These are phyloP conservation scores for Chaetothyriales sp. DNA, from an alignment of 2,329 filamentous ascomycete genomes.

Conservation along the genomic window DNA sequence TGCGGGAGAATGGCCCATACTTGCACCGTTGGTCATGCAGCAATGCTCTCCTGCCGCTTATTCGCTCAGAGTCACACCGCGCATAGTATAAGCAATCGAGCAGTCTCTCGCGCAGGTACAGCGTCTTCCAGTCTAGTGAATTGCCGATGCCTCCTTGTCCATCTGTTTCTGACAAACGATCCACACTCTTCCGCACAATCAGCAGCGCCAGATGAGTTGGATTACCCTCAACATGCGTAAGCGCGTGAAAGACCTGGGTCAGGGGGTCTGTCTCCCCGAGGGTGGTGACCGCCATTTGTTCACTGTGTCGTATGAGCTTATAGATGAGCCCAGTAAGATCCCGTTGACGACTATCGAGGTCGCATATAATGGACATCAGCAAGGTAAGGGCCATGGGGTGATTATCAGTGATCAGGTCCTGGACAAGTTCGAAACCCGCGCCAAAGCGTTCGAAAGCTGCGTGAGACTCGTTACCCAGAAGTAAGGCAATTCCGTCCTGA, in stretches of 20 bases:
- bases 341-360: not conserved
- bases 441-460: constrained; percentile 2
- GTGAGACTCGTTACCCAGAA: not conserved
- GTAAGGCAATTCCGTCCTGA: constrained; percentile 3
- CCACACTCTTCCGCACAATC: no score
- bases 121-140: constrained; percentile 4
- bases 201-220: no score
- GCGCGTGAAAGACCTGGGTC: constrained; percentile 1
- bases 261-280: not conserved
- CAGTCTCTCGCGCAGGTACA: constrained; percentile 7
- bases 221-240: not conserved
- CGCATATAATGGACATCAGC: constrained; percentile 3
- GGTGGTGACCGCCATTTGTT: constrained; percentile 1
- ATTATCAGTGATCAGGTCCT: constrained; percentile 1
- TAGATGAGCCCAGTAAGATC: not conserved
- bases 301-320: constrained; percentile 1
- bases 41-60: not conserved
- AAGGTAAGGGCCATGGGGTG: constrained; percentile 5
- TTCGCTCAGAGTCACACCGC: not conserved
- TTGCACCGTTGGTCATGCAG: not conserved
- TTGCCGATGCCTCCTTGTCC: no score
- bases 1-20: constrained; percentile 3
- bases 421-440: constrained; percentile 3
- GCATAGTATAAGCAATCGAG: constrained; percentile 6
- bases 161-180: no score